Base-by-base conservation (phyloP, 192 early-diverging fungal species). In the Podila verticillata region DNA sequence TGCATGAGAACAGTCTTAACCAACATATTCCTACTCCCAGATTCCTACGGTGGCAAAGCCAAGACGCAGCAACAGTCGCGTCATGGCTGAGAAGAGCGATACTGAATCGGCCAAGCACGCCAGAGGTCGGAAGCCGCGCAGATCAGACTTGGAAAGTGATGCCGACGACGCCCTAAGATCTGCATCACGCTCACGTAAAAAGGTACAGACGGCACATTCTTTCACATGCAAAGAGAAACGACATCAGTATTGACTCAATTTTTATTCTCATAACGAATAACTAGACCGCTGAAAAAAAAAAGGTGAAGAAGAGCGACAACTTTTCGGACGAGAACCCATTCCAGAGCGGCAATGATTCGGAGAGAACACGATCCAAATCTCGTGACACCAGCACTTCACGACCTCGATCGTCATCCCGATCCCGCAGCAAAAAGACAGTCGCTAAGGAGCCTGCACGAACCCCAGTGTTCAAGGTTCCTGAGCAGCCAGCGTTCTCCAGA, bases 321-420 rank as follows among this genome's bases (percentile, higher is more conserved):
- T 84, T 84, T 39, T 82, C 83, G 15, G 70, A 82, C 39, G 70
- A 74, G 30, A 84, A 84, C 30, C 83, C 83, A 56, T 84, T 84
- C 34, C 83, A 84, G 44, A 82, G 83, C 28, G 73, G 78, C 12
- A 79, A 63, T 30, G 77, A 84, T 26, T 65, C 74, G 22, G 70
- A 72, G 22, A 54, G 66, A 29, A 68, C 48, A 34, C 77, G 77
- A 12, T 80, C 77, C 8, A 63, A 36, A 57, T 57, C 69, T 20
- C 69, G 61, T 31, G 49, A 62, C 30, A 36, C 39, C 28, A 34
- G 51, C 61, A 19, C 63, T 10, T 28, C 63, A 17, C 63, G 63
- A 31, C 20, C 63, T 48, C 22, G n/a, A 19, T 36, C 26, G 48
- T 65, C 68, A n/a, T 68, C 77, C 28, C 70, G 68, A 32, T 80